Base-by-base conservation (phyloP, 257 asterid species). In the Euphrasia confusa region DNA sequence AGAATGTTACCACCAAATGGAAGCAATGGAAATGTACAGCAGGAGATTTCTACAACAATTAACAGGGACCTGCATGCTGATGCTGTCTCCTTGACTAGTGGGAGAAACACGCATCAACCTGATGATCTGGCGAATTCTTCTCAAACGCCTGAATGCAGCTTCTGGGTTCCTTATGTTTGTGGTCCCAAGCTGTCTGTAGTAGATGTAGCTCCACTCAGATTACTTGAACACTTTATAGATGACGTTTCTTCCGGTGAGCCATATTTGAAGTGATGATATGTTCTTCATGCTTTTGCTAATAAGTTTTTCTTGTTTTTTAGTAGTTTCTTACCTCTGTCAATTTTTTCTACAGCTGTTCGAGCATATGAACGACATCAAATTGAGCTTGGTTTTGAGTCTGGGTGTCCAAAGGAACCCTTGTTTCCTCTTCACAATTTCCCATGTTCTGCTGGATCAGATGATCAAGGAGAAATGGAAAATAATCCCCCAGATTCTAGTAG, bases 171-270 rank as follows among this genome's bases (percentile, higher is more conserved):
- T 71, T 77, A 66, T 37, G 66, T 84, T 67, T 78, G 78, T 77
- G 93, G 89, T 63, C 86, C 87, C 4, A 73, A 87, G 73, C 58
- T 79, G 63, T 81, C 99, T 55, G 76, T 89, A 68, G 68, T 76
- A 67, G 99, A 93, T 80, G 99, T 89, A 65, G 96, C 96, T 63
- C 97, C 99, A 5, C 87, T 93, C 64, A 80, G 76, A 75, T 80
- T 93, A 63, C 90, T 75, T 71, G 85, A 79, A 65, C 81, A 74
- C 80, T 93, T 77, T 71, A 74, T 89, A 11, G 78, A 82, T 56
- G 99, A 93, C 66, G 89, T 89, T 77, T 79, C 84, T 79, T 67
- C 82, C 66, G 96, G 99, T 89, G 72, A 52, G 87, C 70, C 63
- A 56, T 69, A 57, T 62, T 37, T 58, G 68, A 60, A 69, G 24